These are phyloP conservation scores for Boletus sp. DNA, from an alignment of 768 basidiomycete genomes.

Conservation along the genomic window DNA sequence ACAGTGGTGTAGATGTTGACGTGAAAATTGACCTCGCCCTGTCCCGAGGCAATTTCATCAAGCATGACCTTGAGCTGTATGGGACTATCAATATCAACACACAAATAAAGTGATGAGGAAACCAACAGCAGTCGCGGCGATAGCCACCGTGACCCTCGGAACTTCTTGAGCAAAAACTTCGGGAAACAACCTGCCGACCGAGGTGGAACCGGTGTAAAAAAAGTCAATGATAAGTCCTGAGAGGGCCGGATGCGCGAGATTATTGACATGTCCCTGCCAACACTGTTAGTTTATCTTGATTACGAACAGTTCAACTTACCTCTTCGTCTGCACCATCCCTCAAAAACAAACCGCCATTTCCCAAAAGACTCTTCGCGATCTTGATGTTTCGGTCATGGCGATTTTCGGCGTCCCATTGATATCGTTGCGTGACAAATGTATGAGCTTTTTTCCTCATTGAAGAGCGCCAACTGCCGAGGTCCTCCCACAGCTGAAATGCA, in stretches of 20 bases:
- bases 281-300: neutral
- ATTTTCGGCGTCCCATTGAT: neutral
- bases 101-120: neutral
- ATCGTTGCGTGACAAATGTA: neutral
- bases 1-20: neutral
- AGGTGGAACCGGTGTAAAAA: neutral
- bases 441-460: neutral
- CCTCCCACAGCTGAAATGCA: neutral
- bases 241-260: conserved; percentile 1
- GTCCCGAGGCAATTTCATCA: neutral
- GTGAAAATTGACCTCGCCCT: neutral
- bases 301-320: neutral
- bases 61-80: neutral
- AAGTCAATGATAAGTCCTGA: conserved; percentile 3
- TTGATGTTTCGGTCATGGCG: neutral
- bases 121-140: neutral
- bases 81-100: neutral
- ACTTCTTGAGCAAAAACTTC: conserved; percentile 4
- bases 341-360: neutral
- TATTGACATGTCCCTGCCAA: neutral
- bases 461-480: neutral
- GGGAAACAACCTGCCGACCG: neutral
- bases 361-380: neutral
- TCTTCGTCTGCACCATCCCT: neutral
- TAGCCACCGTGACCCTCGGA: neutral